These are phyloP conservation scores for Colletotrichum sp. DNA, from an alignment of 2,329 filamentous ascomycete species.

Conservation along the genomic window DNA sequence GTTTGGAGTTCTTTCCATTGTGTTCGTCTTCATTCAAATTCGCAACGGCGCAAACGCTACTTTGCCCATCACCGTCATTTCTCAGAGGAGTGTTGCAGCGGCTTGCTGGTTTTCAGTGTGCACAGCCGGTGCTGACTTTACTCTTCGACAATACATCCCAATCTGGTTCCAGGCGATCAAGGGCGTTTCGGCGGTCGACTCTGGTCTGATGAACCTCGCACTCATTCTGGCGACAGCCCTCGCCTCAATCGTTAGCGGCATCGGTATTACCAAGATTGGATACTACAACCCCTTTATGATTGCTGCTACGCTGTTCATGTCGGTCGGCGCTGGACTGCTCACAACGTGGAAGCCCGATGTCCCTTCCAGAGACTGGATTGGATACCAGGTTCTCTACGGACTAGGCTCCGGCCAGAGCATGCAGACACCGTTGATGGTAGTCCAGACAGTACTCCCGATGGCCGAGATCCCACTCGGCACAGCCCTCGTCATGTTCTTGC, in stretches of 20 bases:
- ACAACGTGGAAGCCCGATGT: background rate
- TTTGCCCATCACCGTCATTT: conserved; percentile 38
- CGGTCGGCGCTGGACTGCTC: conserved; percentile 26
- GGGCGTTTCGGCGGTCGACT: conserved; percentile 31
- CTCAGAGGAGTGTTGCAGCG: conserved; percentile 32
- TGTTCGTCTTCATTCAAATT: conserved; percentile 35
- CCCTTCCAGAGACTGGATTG: conserved; percentile 20
- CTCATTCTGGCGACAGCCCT: conserved; percentile 32
- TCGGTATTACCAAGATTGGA: conserved; percentile 32
- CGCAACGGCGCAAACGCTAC: conserved; percentile 36
- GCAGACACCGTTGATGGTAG: conserved; percentile 27
- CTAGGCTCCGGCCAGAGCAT: conserved; percentile 28
- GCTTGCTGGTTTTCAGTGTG: conserved; percentile 27
- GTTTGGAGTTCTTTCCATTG: conserved; percentile 29
- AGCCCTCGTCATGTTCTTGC: conserved; percentile 12
- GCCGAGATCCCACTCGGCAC: conserved; percentile 6
- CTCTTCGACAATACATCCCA: conserved; percentile 33
- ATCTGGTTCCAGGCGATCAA: conserved; percentile 40
- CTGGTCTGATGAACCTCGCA: conserved; percentile 36
- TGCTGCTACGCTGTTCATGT: conserved; percentile 27
- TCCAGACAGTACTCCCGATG: conserved; percentile 25
- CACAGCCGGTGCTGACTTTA: conserved; percentile 22
- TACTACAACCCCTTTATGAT: conserved; percentile 41
- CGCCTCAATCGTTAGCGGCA: conserved; percentile 27
- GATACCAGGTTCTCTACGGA: conserved; percentile 27